Conservation (phyloP, 108 stramenopile genomes). For the Cylindrotheca closterium region DNA sequence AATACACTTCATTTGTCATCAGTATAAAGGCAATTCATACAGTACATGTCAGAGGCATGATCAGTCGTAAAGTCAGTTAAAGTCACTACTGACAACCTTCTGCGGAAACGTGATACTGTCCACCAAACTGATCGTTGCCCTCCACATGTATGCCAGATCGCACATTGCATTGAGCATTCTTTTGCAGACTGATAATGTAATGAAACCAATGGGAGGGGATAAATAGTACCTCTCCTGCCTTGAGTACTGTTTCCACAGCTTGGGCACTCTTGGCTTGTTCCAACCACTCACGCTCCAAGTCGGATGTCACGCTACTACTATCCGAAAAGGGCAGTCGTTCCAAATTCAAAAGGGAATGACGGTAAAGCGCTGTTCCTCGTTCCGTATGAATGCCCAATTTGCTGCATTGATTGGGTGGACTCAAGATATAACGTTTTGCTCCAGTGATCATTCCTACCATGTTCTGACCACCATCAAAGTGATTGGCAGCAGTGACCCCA, state of each 20-base stretch:
- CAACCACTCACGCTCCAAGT: constrained; percentile 53
- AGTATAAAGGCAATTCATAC: too few species aligned
- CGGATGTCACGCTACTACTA: constrained; percentile 31
- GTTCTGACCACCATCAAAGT: constrained; percentile 87
- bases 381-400: constrained; percentile 65
- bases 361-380: constrained; percentile 53
- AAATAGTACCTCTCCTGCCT: constrained; percentile 83
- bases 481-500: constrained; percentile 83
- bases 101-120: constrained; percentile 6
- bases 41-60: too few species aligned
- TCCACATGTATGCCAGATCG: constrained; percentile 48
- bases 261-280: constrained; percentile 27
- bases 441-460: constrained; percentile 89
- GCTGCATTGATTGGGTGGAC: constrained; percentile 71
- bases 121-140: constrained; percentile 53
- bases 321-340: constrained; percentile 38
- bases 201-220: constrained; percentile 90
- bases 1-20: too few species aligned
- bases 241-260: constrained; percentile 76
- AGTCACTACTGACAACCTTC: not conserved
- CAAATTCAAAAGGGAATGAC: constrained; percentile 81
- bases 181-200: constrained; percentile 78
- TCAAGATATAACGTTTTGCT: constrained; percentile 86
- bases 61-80: too few species aligned
- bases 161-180: constrained; percentile 87